A percentile compares a stretch with the other conserved stretches of the same genome.
Conservation (phyloP, 202 grass and related monocot genomes). For the Musa balbisiana region DNA sequence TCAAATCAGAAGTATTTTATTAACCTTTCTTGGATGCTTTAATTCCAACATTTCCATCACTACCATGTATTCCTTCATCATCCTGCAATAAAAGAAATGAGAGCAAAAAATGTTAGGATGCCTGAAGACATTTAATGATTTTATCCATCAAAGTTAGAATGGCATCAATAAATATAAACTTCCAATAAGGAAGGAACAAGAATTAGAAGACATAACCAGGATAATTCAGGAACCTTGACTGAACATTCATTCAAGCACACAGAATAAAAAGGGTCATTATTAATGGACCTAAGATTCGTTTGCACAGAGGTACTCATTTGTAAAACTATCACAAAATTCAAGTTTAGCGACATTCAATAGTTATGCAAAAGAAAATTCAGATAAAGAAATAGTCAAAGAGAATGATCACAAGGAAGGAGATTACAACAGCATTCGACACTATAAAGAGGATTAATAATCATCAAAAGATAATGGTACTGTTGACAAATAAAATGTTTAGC, state of each 20-base stretch:
- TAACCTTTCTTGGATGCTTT: conserved; percentile 56
- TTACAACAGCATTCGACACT: neutral
- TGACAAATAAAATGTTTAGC: too few species aligned
- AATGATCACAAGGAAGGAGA: conserved; percentile 7
- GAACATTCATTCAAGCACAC: too few species aligned
- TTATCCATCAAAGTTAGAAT: too few species aligned
- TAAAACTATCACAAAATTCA: neutral
- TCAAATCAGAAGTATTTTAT: neutral
- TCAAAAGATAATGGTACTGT: too few species aligned
- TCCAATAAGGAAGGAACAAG: neutral
- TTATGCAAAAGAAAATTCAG: neutral
- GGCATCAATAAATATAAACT: neutral
- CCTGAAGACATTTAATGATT: too few species aligned
- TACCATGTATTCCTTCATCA: conserved; percentile 24
- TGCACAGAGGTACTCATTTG: too few species aligned
- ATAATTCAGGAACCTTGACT: neutral
- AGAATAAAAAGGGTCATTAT: too few species aligned
- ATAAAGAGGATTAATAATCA: too few species aligned
- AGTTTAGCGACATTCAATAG: neutral
- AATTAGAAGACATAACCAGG: neutral
- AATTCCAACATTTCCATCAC: conserved; percentile 18
- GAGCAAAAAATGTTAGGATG: conserved; percentile 7
- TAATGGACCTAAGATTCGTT: too few species aligned
- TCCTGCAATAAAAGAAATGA: conserved; percentile 40
- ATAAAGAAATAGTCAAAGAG: neutral